Evolutionary conservation across 176 grass and related monocot genomes (phyloP).

Genomic region (Saccharum officinarum): DNA sequence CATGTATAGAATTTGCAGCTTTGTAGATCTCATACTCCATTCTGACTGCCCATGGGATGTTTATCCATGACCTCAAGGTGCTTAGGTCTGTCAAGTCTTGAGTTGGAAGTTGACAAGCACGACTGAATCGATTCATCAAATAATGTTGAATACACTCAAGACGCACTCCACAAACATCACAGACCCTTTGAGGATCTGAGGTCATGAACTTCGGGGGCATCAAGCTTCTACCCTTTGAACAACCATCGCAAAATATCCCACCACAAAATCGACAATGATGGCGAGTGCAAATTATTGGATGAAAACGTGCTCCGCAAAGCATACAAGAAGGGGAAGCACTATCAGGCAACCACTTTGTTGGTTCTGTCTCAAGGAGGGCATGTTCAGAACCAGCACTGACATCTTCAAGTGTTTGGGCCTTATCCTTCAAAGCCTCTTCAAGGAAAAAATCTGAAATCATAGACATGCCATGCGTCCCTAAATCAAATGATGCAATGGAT

Average conservation of each 20-base stretch:
- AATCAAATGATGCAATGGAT: slow-evolving; percentile 51
- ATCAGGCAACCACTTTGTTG: slow-evolving; percentile 82
- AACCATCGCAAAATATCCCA: slow-evolving; percentile 72
- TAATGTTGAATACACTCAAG: slow-evolving; percentile 68
- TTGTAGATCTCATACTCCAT: slow-evolving; percentile 99
- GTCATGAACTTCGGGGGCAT: slow-evolving; percentile 80
- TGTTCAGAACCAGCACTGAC: slow-evolving; percentile 45
- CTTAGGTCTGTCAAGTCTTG: slow-evolving; percentile 85
- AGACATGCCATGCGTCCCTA: slow-evolving; percentile 51
- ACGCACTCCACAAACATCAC: slow-evolving; percentile 81
- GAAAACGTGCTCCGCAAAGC: slow-evolving; percentile 69
- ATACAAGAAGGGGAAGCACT: slow-evolving; percentile 82
- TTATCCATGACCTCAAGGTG: slow-evolving; percentile 82
- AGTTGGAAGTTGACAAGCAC: slow-evolving; percentile 63
- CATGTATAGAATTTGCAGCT: slow-evolving; percentile 73
- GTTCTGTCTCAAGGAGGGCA: slow-evolving; percentile 72
- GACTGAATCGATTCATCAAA: slow-evolving; percentile 74
- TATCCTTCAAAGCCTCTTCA: slow-evolving; percentile 84
- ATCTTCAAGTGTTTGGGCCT: slow-evolving; percentile 54
- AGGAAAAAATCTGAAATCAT: slow-evolving; percentile 56
- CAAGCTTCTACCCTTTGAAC: slow-evolving; percentile 84
- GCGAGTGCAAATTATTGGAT: slow-evolving; percentile 76
- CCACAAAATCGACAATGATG: slow-evolving; percentile 96
- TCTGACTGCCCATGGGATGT: slow-evolving; percentile 64
- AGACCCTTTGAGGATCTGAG: slow-evolving; percentile 83